Base-by-base conservation (phyloP, 2,329 filamentous ascomycete genomes). In the Penicillium sp. region DNA sequence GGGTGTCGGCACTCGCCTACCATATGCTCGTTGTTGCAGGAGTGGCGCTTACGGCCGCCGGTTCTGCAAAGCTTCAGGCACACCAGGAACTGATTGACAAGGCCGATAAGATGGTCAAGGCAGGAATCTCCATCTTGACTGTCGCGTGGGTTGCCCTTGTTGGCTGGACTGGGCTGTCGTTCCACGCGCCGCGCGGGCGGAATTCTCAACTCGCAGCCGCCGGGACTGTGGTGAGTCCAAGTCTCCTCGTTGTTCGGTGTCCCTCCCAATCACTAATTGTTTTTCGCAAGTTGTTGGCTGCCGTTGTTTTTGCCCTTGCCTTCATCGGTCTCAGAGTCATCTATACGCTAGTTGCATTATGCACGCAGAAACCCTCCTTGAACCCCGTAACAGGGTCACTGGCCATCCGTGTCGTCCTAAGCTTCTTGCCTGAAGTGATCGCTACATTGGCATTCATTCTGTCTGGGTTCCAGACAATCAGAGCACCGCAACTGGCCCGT, bases 11-110 rank as follows among this genome's bases (percentile, higher is more conserved):
- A 5, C 32, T 50, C n/a, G 39, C 49, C 25, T 48, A 53, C 46
- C 53, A 57, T 27, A 51, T 53, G 6, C 44, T 50, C 8, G 49
- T 56, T 12, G 48, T 49, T 18, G 52, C 42, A 7, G 53, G 51
- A 27, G 47, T 56, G 9, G 52, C 45, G 27, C 46, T 56, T 9
- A 48, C 55, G 12, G 55, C 54, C 3, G 43, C 37, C 4, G 55
- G 51, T 13, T 49, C 47, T 1, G 45, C 47, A 5, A 48, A 53
- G 29, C 47, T 54, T 24, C 45, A 50, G 39, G 7, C n/a, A 24
- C 43, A 51, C 13, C 32, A 50, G 11, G 39, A 51, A n/a, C 49
- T 51, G 4, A 9, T 46, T 27, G 47, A 55, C 12, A 55, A 52
- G 42, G 51, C 43, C 9, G 47, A 47, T 35, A 43, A 37, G 4